Conservation (phyloP, 2,329 filamentous ascomycete genomes). For the Trichophyton schoenleinii region DNA sequence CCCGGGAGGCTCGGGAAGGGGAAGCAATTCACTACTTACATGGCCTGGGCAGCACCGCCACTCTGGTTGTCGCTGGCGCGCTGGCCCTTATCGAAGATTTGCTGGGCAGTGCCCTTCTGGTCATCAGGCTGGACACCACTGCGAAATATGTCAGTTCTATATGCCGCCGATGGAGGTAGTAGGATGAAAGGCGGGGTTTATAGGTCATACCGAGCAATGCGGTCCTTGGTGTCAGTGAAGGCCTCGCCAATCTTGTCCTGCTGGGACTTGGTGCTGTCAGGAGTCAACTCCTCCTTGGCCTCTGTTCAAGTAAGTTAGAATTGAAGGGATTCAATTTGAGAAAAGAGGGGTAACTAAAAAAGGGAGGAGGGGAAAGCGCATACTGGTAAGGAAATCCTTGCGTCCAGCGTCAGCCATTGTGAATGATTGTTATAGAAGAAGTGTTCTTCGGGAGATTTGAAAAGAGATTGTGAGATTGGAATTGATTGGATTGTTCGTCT, state of each 20-base stretch:
- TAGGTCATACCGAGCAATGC: constrained; percentile 35
- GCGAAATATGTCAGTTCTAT: background rate
- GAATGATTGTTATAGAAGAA: constrained; percentile 5
- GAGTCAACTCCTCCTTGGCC: constrained; percentile 45
- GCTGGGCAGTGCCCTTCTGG: constrained; percentile 44
- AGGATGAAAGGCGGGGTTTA: too few relatives aligned
- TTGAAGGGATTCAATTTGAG: background rate
- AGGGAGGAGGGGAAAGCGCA: constrained; percentile 14
- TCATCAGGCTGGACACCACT: constrained; percentile 40
- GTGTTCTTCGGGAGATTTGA: background rate
- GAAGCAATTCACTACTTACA: constrained; percentile 24
- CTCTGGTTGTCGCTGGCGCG: constrained; percentile 34
- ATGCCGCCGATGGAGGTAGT: background rate
- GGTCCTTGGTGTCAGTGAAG: constrained; percentile 45
- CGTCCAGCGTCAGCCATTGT: constrained; percentile 50
- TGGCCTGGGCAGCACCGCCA: constrained; percentile 28
- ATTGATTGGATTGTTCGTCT: background rate
- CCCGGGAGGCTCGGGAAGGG: background rate
- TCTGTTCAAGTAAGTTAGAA: constrained; percentile 23
- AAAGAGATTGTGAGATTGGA: background rate
- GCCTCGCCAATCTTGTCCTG: constrained; percentile 46
- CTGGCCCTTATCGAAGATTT: constrained; percentile 38
- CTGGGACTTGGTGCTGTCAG: constrained; percentile 50
- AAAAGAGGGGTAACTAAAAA: background rate
- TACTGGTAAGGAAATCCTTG: constrained; percentile 47